Percentiles rank a stretch among this genome's conserved stretches.
These are phyloP conservation scores for Senna tora DNA, from an alignment of 306 rosid species.

Conservation along the genomic window DNA sequence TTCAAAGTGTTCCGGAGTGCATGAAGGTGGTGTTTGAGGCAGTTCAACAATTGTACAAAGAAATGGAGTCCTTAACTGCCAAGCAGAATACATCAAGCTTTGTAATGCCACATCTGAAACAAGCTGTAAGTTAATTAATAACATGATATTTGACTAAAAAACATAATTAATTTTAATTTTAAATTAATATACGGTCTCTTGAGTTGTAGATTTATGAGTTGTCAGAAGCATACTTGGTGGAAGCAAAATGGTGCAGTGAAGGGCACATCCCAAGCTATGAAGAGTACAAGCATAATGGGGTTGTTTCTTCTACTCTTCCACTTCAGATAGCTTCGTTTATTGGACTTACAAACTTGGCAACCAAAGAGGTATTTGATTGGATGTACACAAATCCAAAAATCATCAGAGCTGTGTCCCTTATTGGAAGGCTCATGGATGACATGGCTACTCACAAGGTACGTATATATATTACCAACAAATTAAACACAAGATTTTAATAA, in stretches of 20 bases:
- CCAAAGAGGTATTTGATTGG: constrained; percentile 47
- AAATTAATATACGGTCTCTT: too few relatives aligned
- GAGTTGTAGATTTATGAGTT: background rate
- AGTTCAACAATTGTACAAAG: background rate
- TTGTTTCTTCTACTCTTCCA: background rate
- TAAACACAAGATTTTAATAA: too few relatives aligned
- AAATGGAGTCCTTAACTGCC: background rate
- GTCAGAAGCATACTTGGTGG: constrained; percentile 8
- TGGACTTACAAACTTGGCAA: constrained; percentile 32
- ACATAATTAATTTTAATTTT: too few relatives aligned
- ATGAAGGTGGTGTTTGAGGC: constrained; percentile 29
- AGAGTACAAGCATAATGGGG: constrained; percentile 30
- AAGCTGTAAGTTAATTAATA: background rate
- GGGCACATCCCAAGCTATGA: constrained; percentile 33
- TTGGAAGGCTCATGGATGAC: constrained; percentile 40
- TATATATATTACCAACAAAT: too few relatives aligned
- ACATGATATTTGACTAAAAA: too few relatives aligned
- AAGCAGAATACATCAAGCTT: background rate
- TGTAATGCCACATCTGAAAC: constrained; percentile 5
- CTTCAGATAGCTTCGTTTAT: constrained; percentile 9
- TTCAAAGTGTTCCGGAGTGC: constrained; percentile 15
- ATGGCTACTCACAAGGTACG: constrained; percentile 44
- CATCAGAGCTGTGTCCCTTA: constrained; percentile 6
- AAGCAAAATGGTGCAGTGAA: constrained; percentile 36
- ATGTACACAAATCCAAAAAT: constrained; percentile 30